Evolutionary conservation across 768 basidiomycete species (phyloP), one percentile per base, ranked within the genome.

Genomic region (Psilocybe tampanensis): DNA sequence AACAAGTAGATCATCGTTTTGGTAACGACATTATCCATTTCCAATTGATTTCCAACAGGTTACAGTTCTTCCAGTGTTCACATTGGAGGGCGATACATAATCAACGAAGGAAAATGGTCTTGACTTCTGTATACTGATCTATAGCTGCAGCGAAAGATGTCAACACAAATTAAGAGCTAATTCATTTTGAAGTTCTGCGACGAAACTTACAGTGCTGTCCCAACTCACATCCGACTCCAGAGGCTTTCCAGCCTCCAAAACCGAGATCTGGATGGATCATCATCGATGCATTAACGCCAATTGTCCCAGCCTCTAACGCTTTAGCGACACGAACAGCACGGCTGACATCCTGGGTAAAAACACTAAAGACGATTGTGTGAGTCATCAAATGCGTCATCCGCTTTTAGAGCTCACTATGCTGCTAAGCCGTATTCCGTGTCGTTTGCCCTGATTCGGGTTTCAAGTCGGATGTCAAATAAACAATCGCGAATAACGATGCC

Each of bases 361-460:
- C 82, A 3, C 88, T 86, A 1, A 9, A 15, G 12, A 39, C 36
- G 15, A 39, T 39, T n/a, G n/a, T 15, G 33, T 15, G 7, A 15
- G 15, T 7, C 33, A 34, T 34, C 15, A 15, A 34, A 15, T 39
- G 36, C 4, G 6, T 39, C 15, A 39, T 6, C 29, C 4, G 5
- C 9, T 9, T 29, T 9, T 5, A 5, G 9, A 29, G 44, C 52
- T 19, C 23, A 54, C 53, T 55, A 47, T 19, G 45, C n/a, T 18
- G 90, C 90, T 29, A 94, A 81, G 34, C 94, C 94, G 72, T 93
- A 92, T 4, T 50, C 77, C 0, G 88, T 86, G 68, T 94, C 84
- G 74, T 95, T 95, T 36, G 90, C 93, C 23, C 44, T 56, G 11
- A 44, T 21, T 21, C 15, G 3, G 7, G 12, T 24, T 29, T 47